These are phyloP conservation scores for Dendrothele bispora DNA, from an alignment of 768 basidiomycete genomes.

Conservation along the genomic window DNA sequence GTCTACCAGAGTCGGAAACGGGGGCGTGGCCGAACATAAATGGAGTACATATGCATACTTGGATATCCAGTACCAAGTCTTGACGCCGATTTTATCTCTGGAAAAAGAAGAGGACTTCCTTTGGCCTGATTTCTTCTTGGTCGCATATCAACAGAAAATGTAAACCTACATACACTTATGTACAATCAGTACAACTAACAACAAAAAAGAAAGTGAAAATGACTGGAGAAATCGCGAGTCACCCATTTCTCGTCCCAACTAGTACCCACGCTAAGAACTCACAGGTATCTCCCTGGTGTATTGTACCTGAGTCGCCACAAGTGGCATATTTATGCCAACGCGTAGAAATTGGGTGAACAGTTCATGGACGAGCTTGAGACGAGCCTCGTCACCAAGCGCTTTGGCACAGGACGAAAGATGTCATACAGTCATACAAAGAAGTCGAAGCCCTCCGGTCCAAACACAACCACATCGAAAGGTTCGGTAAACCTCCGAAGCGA, in stretches of 20 bases:
- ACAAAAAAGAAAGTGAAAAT: neutral
- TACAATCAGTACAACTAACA: neutral
- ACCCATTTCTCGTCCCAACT: conserved; percentile 63
- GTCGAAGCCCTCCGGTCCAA: no score
- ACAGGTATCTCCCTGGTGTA: conserved; percentile 52
- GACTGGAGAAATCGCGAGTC: conserved; percentile 13
- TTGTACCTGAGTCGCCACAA: conserved; percentile 52
- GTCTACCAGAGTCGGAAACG: neutral
- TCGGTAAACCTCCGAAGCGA: no score
- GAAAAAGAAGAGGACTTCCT: neutral
- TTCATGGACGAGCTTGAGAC: conserved; percentile 25
- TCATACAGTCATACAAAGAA: no score
- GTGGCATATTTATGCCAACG: conserved; percentile 43
- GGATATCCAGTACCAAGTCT: no score
- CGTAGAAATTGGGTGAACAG: conserved; percentile 39
- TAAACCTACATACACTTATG: conserved; percentile 34
- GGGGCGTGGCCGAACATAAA: conserved; percentile 1
- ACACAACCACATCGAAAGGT: no score
- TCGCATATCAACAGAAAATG: conserved; percentile 47
- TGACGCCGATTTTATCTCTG: neutral
- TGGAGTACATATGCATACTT: neutral
- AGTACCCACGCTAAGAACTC: conserved; percentile 37
- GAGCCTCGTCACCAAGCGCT: conserved; percentile 38
- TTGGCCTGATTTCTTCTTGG: conserved; percentile 24
- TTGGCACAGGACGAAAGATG: conserved; percentile 80